Conservation (phyloP, 2,329 filamentous ascomycete species). For the Fusarium udum region DNA sequence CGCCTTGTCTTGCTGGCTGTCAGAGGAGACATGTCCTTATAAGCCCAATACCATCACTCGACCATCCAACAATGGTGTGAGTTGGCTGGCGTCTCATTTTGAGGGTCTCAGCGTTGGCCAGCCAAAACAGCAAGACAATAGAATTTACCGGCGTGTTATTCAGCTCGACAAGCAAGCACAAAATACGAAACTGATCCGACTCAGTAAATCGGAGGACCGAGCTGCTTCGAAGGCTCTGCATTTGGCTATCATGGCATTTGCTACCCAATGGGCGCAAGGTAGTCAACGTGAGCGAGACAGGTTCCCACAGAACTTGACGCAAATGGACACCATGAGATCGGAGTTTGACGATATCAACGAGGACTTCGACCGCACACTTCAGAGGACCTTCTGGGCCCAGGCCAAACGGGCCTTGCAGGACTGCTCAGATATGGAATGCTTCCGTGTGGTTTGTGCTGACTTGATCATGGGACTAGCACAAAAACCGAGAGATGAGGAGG, state of each 20-base stretch:
- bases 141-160: conserved; percentile 60
- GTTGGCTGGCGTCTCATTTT: conserved; percentile 43
- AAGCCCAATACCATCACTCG: conserved; percentile 34
- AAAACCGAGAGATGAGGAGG: conserved; percentile 45
- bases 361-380: conserved; percentile 52
- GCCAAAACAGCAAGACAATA: conserved; percentile 49
- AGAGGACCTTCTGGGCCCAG: conserved; percentile 52
- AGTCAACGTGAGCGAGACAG: conserved; percentile 42
- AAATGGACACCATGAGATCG: conserved; percentile 38
- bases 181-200: conserved; percentile 50
- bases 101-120: conserved; percentile 41
- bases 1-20: conserved; percentile 63
- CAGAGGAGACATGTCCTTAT: conserved; percentile 63
- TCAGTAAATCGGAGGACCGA: conserved; percentile 55
- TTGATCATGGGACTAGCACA: conserved; percentile 53
- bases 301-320: conserved; percentile 35
- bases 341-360: conserved; percentile 44
- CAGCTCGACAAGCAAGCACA: conserved; percentile 57
- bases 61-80: conserved; percentile 41
- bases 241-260: conserved; percentile 61
- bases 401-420: conserved; percentile 50
- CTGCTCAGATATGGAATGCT: conserved; percentile 52
- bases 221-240: conserved; percentile 57
- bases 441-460: conserved; percentile 52
- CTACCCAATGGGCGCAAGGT: conserved; percentile 56